Base-by-base conservation (phyloP, 192 early-diverging fungal genomes). In the Gaertneriomyces semiglobifer region DNA sequence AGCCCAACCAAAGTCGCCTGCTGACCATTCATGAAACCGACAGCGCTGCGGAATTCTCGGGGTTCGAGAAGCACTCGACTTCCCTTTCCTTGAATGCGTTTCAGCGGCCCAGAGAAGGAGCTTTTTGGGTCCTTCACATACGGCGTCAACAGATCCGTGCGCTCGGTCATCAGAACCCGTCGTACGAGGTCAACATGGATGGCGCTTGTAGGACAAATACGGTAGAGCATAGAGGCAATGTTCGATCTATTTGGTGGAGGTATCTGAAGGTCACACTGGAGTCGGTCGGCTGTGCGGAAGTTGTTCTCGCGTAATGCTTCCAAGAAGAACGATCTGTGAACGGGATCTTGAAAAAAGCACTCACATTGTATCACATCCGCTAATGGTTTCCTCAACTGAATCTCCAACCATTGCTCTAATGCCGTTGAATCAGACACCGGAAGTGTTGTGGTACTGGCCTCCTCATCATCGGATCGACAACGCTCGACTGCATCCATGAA, bases 221-320 rank as follows among this genome's bases (percentile, higher is more conserved):
- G 48, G 16, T n/a, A 50, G 12, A 50, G 16, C 12, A 18, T 2
- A 12, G 48, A 50, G 12, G 48, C 48, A 18, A 50, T 50, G 12
- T 50, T 12, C 48, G 48, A 0, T 2, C 18, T 50, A 18, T 50
- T 18, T 12, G 48, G 48, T 50, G 48, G 12, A 18, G 48, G 48
- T 1, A 50, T 18, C 2, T 50, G 12, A 18, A 50, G 48, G 12
- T n/a, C 12, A 12, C 48, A 18, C 48, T 12, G 12, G 12, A 50
- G 16, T 18, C 2, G 48, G 12, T 18, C 48, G 12, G 12, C 48
- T 18, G 16, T 50, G 48, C 18, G 12, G 12, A 50, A 2, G 16
- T 50, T 18, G 12, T 50, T 50, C 12, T n/a, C 48, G 48, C 48
- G 48, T 12, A 50, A 50, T 50, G 48, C 48, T 50, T 50, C 48